These are phyloP conservation scores for Penicillium verhagenii DNA, from an alignment of 495 filamentous ascomycete genomes.

Conservation along the genomic window DNA sequence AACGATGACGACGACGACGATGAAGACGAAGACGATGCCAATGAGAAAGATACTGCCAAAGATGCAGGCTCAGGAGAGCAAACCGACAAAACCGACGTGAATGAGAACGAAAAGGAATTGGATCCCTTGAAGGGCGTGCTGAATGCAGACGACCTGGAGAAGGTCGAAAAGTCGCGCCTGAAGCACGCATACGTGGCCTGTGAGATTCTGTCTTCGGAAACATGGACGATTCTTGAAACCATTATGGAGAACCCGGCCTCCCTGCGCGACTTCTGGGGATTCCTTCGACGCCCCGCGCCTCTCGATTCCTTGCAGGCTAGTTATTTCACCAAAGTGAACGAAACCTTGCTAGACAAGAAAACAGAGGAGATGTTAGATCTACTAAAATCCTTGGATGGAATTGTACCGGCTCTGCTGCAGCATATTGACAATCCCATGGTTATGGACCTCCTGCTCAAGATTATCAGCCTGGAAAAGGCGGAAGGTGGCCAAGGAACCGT, in stretches of 20 bases:
- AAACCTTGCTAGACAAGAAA: constrained; percentile 93
- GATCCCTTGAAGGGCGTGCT: constrained; percentile 49
- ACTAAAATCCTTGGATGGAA: constrained; percentile 75
- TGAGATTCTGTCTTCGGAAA: constrained; percentile 92
- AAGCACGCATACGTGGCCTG: constrained; percentile 90
- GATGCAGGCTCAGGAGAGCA: constrained; percentile 31
- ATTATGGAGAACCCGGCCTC: constrained; percentile 79
- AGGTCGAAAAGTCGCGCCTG: constrained; percentile 79
- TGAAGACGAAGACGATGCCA: constrained; percentile 49
- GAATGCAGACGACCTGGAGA: constrained; percentile 63
- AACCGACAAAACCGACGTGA: constrained; percentile 5
- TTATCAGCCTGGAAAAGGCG: constrained; percentile 92
- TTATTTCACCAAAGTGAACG: constrained; percentile 99
- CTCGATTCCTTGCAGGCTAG: constrained; percentile 91
- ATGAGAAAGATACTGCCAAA: constrained; percentile 41
- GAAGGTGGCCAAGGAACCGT: constrained; percentile 92
- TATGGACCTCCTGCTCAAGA: constrained; percentile 96
- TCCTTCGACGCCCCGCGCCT: constrained; percentile 73
- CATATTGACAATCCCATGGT: constrained; percentile 98
- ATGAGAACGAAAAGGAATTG: constrained; percentile 40
- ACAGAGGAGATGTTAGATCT: constrained; percentile 93
- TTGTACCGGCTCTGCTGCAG: constrained; percentile 80
- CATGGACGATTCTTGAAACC: constrained; percentile 92
- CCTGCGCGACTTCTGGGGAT: constrained; percentile 85
- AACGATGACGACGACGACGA: constrained; percentile 63